A percentile compares a stretch with the other conserved stretches of the same genome.
phyloP scores from a whole-genome alignment of 2,329 filamentous ascomycete genomes.

The Nannizzia gypsea region DNA sequence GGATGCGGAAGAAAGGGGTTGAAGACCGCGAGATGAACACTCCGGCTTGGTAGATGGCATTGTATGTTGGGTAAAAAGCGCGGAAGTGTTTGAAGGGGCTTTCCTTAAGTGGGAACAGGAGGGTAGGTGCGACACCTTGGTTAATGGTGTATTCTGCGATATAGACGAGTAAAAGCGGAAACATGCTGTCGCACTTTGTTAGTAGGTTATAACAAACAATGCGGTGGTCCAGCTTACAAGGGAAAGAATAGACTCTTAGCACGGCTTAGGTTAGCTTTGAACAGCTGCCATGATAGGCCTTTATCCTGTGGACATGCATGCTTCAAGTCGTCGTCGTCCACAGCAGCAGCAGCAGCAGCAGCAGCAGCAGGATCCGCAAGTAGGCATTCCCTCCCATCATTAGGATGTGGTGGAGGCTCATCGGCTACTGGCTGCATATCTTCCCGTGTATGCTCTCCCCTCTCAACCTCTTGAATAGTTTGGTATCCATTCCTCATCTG shows the following conservation, averaged over 20 bases:
- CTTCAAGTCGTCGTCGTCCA: constrained; percentile 6
- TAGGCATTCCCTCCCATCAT: constrained; percentile 24
- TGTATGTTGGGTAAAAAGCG: constrained; percentile 89
- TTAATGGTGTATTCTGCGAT: constrained; percentile 97
- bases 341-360: constrained; percentile 8
- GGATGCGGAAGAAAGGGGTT: constrained; percentile 73
- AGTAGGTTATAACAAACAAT: constrained; percentile 6
- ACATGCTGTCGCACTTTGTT: constrained; percentile 48
- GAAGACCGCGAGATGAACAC: constrained; percentile 92
- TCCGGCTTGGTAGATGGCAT: constrained; percentile 85
- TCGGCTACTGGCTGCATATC: constrained; percentile 21
- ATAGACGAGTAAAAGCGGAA: constrained; percentile 83
- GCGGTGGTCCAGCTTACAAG: constrained; percentile 38
- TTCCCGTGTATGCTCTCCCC: constrained; percentile 11
- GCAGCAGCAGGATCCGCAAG: constrained; percentile 17
- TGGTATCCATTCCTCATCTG: constrained; percentile 44
- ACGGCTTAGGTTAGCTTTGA: constrained; percentile 49
- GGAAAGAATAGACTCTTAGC: constrained; percentile 59
- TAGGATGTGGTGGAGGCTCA: constrained; percentile 20
- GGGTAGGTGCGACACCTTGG: constrained; percentile 78
- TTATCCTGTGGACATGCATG: not conserved
- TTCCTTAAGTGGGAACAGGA: constrained; percentile 66
- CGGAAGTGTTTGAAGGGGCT: constrained; percentile 73
- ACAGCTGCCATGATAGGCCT: constrained; percentile 23
- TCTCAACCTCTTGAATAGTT: constrained; percentile 36